Percentiles rank a stretch among this genome's conserved stretches.
Conservation (phyloP, 2,329 filamentous ascomycete species). For the Epichloe sylvatica region DNA sequence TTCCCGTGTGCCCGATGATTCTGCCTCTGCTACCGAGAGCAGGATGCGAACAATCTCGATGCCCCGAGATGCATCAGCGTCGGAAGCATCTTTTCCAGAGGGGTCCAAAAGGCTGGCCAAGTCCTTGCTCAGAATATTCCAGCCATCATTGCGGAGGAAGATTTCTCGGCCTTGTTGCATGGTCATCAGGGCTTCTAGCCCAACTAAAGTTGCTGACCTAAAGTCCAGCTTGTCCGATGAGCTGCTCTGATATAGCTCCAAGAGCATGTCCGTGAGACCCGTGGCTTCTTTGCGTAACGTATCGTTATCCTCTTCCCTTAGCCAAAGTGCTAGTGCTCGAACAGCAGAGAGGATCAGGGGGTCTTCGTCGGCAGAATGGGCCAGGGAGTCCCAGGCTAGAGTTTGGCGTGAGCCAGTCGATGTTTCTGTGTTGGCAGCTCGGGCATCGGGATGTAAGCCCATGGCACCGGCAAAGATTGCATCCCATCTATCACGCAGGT, state of each 20-base stretch:
- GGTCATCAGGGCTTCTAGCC: conserved; percentile 42
- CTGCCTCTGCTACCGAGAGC: conserved; percentile 35
- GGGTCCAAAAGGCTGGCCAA: conserved; percentile 28
- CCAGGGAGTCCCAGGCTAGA: conserved; percentile 45
- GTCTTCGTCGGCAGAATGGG: conserved; percentile 35
- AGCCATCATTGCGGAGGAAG: conserved; percentile 39
- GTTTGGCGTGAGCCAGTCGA: conserved; percentile 31
- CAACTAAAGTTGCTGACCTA: conserved; percentile 42
- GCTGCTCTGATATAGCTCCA: conserved; percentile 43
- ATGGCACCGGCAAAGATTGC: conserved; percentile 47
- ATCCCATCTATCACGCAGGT: conserved; percentile 57
- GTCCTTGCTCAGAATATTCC: conserved; percentile 38
- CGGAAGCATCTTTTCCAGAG: conserved; percentile 10
- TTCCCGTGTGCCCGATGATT: conserved; percentile 30
- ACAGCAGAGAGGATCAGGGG: conserved; percentile 44
- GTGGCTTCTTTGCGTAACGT: conserved; percentile 40
- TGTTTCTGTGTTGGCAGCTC: conserved; percentile 29
- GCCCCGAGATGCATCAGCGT: conserved; percentile 29
- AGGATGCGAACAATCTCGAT: conserved; percentile 43
- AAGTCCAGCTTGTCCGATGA: conserved; percentile 32
- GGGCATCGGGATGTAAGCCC: conserved; percentile 45
- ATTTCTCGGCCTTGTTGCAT: conserved; percentile 32
- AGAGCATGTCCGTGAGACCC: conserved; percentile 48
- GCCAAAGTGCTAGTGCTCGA: conserved; percentile 47
- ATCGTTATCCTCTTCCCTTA: conserved; percentile 54